phyloP scores from a whole-genome alignment of 2,329 filamentous ascomycete species.

The Cladophialophora bantiana region DNA sequence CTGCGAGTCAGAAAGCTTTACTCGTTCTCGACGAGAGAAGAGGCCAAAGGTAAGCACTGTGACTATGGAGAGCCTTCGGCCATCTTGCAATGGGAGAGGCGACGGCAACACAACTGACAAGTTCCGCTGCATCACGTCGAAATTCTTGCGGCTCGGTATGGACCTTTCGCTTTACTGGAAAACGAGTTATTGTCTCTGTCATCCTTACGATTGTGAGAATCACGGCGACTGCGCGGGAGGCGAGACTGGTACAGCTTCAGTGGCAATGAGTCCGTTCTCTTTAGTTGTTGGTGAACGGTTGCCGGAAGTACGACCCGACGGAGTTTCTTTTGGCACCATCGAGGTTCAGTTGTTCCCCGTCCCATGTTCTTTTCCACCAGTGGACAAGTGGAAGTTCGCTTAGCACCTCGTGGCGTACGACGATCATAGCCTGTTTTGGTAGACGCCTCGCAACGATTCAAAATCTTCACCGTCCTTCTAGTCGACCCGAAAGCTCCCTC shows the following conservation, averaged over 20 bases:
- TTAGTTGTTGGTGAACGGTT: not conserved
- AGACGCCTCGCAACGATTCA: constrained; percentile 4
- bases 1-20: not conserved
- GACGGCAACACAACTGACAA: not conserved
- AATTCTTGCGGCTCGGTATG: not conserved
- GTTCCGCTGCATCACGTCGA: not conserved
- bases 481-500: not conserved
- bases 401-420: constrained; percentile 14
- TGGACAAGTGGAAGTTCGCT: constrained; percentile 12
- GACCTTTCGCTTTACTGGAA: too few relatives aligned
- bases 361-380: constrained; percentile 4
- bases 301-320: not conserved
- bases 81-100: not conserved
- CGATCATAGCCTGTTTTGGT: constrained; percentile 11
- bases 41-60: not conserved
- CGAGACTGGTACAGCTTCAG: not conserved
- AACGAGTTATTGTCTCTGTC: not conserved
- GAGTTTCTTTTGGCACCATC: constrained; percentile 1
- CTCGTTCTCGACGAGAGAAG: not conserved
- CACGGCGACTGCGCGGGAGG: not conserved
- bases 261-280: not conserved
- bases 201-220: not conserved
- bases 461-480: not conserved
- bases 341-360: not conserved
- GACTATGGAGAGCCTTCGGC: not conserved